Base-by-base conservation (phyloP, 2,329 filamentous ascomycete genomes). In the Aspergillus neoniger region DNA sequence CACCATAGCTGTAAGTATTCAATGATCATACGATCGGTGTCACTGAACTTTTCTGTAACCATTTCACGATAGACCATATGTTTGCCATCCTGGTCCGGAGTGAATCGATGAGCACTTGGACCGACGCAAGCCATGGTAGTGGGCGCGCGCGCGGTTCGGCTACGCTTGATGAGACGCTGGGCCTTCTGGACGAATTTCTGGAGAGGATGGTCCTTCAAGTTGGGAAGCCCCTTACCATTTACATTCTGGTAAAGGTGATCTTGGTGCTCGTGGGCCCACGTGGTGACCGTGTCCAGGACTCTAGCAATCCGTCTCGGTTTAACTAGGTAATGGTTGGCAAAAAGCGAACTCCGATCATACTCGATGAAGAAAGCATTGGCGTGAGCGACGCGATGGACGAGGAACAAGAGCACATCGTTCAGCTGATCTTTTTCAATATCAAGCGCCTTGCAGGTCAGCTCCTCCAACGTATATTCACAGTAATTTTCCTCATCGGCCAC, bases 261-360 rank as follows among this genome's bases (percentile, higher is more conserved):
- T 54, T 81, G 73, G 56, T 82, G 76, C 56, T 87, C 79, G 52
- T 85, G 81, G 21, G 86, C 77, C 86, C 86, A 88, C 15, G 74
- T 69, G 14, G 79, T 77, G 4, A 87, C 85, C 19, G 76, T 76
- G 41, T 83, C 76, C 8, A 86, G 75, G 14, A 77, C 71, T 17
- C 74, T 68, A 2, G 83, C 78, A 41, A 85, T 79, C 23, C 78
- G 72, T 60, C 81, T 83, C 5, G 85, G 82, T 21, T 83, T 78
- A 19, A 88, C 66, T 73, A 72, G 80, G 78, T 70, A 85, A 68
- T 61, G 73, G 52, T 74, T 70, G 9, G 71, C 66, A 32, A 78
- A 75, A 3, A 75, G 61, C 17, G 73, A 73, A 21, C 67, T 71
- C 17, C 67, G 67, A 49, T 77, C 75, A 36, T 68, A 66, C 21